These are phyloP conservation scores for Phanerochaete carnosa DNA, from an alignment of 768 basidiomycete species.

Conservation along the genomic window DNA sequence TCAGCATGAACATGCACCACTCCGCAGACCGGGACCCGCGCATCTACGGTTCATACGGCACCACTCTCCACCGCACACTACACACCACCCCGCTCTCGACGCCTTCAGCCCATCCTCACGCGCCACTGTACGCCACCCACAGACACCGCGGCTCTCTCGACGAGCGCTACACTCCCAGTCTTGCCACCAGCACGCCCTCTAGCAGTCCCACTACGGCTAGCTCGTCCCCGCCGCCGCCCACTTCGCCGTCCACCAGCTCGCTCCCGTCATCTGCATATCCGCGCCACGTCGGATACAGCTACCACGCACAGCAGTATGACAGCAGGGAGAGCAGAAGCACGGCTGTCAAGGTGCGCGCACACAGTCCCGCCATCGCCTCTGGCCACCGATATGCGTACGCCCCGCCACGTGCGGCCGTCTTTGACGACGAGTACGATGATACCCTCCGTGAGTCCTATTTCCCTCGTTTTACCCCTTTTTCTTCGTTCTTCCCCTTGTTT, in stretches of 20 bases:
- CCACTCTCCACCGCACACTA: not conserved
- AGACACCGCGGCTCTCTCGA: not conserved
- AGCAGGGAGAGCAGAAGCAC: not conserved
- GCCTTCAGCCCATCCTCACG: not conserved
- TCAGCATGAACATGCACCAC: not conserved
- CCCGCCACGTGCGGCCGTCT: not conserved
- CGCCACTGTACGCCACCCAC: not conserved
- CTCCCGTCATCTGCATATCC: not conserved
- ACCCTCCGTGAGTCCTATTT: not conserved
- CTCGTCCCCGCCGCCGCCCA: not conserved
- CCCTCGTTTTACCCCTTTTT: not conserved
- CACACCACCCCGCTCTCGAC: not conserved
- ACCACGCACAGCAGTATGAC: not conserved
- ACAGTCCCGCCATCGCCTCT: not conserved
- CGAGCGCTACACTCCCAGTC: not conserved
- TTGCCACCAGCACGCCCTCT: not conserved
- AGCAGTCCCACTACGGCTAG: not conserved
- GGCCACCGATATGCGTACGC: not conserved
- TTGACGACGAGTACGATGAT: not conserved
- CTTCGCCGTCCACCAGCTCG: not conserved
- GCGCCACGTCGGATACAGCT: not conserved
- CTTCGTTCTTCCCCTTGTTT: not conserved
- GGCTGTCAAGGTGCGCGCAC: not conserved
- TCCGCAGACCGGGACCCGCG: not conserved
- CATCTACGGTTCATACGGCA: not conserved